These are phyloP conservation scores for Capsicum pubescens DNA, from an alignment of 257 asterid genomes.

Conservation along the genomic window DNA sequence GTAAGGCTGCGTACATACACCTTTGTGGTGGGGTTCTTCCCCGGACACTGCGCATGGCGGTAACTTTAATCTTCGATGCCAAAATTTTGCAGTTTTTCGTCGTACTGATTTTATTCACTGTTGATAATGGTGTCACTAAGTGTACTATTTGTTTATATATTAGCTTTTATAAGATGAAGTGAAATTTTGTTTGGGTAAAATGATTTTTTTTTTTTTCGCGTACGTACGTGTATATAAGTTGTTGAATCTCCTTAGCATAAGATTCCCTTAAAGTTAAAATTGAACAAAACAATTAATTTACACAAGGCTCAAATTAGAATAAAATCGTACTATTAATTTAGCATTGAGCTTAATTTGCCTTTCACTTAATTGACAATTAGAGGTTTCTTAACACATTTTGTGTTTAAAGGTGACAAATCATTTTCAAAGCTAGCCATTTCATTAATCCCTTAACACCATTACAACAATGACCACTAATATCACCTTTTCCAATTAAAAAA, in stretches of 20 bases:
- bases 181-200: neutral
- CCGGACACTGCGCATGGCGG: too few relatives aligned
- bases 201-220: neutral
- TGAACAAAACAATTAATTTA: neutral
- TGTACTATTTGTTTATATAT: neutral
- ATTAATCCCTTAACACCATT: neutral
- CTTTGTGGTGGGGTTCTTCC: too few relatives aligned
- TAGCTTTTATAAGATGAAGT: neutral
- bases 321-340: neutral
- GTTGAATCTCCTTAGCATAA: too few relatives aligned
- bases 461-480: slow-evolving; percentile 26
- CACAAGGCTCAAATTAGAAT: neutral
- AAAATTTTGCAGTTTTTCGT: neutral
- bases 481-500: slow-evolving; percentile 16
- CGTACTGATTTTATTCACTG: neutral
- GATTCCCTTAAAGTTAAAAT: neutral
- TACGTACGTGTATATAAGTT: neutral
- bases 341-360: neutral
- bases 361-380: too few relatives aligned
- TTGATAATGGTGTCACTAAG: too few relatives aligned
- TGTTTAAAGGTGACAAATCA: neutral
- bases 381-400: too few relatives aligned
- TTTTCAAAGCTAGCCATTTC: neutral
- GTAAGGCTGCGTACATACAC: too few relatives aligned
- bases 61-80: neutral